Base-by-base conservation (phyloP, 306 rosid genomes). In the Gastrolobium villosum region DNA sequence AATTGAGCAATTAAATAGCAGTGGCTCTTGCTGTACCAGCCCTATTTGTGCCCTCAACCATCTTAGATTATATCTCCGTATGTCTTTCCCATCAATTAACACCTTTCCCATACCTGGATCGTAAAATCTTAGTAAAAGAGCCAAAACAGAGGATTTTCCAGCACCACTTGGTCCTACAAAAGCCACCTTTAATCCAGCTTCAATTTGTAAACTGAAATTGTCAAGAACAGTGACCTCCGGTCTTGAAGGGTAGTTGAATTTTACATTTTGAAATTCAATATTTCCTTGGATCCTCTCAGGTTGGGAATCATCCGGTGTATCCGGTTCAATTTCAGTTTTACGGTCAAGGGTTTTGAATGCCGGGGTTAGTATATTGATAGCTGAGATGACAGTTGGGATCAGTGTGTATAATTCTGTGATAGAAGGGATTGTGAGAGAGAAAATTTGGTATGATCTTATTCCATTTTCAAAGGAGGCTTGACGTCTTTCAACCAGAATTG, bases 341-440 rank as follows among this genome's bases (percentile, higher is more conserved):
- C 90, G 82, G 65, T 94, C 97, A 71, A 94, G 94, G 81, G 94
- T 91, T 52, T 83, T 70, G 86, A 88, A 94, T 70, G 94, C 91
- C 11, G 98, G 98, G 74, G 91, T 91, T 11, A 94, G 91, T 71
- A 88, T 79, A 65, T 73, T 77, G 76, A 88, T 86, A 64, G 98
- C 97, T 52, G 98, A 85, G 80, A 90, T 73, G 62, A 94, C 96
- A 15, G 96, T 89, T 26, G 98, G 97, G 80, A 90, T 86, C 74
- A 94, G 35, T 60, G 98, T 94, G 94, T 95, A 92, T 36, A 94
- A 48, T 70, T 94, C 94, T 65, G 98, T 92, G 78, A 94, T 94
- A 57, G 97, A 90, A 81, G 98, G 98, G 13, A 94, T 93, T 28
- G 97, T 94, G 82, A 92, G 97, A 75, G 97, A 94, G 81, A 94